Percentiles rank a stretch among this genome's conserved stretches.
phyloP scores from a whole-genome alignment of 192 early-diverging fungal species.

The Coemansia sp. region DNA sequence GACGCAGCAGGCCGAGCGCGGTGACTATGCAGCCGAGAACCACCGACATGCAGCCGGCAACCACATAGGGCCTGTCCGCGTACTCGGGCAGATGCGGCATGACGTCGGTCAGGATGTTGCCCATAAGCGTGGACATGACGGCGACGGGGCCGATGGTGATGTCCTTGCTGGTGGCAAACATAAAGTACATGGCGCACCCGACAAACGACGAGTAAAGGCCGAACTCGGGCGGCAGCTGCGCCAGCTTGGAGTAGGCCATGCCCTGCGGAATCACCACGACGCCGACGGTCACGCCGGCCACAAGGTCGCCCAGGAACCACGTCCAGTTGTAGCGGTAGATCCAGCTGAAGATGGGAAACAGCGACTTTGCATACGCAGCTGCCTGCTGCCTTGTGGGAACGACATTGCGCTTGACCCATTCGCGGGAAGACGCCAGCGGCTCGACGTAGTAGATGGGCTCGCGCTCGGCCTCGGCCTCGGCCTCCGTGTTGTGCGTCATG shows the following conservation, averaged over 20 bases:
- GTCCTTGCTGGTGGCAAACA: slow-evolving; percentile 75
- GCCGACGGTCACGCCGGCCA: slow-evolving; percentile 76
- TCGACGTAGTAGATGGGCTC: slow-evolving; percentile 38
- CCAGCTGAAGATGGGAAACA: slow-evolving; percentile 54
- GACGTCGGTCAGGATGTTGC: slow-evolving; percentile 61
- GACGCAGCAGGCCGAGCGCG: slow-evolving; percentile 73
- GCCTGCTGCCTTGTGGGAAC: slow-evolving; percentile 20
- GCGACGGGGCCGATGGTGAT: slow-evolving; percentile 76
- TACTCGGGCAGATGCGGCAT: slow-evolving; percentile 51
- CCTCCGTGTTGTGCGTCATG: neutral
- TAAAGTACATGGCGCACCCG: slow-evolving; percentile 67
- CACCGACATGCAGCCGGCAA: slow-evolving; percentile 63
- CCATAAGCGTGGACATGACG: slow-evolving; percentile 76
- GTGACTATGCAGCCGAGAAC: slow-evolving; percentile 73
- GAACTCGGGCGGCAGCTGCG: slow-evolving; percentile 68
- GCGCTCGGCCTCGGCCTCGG: neutral
- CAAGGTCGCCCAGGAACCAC: slow-evolving; percentile 68
- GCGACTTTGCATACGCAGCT: slow-evolving; percentile 27
- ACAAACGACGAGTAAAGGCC: slow-evolving; percentile 78
- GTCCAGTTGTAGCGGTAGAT: slow-evolving; percentile 56
- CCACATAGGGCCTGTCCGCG: slow-evolving; percentile 56
- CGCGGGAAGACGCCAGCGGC: slow-evolving; percentile 39
- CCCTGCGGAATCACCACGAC: slow-evolving; percentile 75
- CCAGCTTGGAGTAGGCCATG: slow-evolving; percentile 77
- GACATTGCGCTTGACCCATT: slow-evolving; percentile 38